Evolutionary conservation across 305 asterid species (phyloP), one percentile per base, ranked within the genome.

Genomic region (Fraxinus sp.): DNA sequence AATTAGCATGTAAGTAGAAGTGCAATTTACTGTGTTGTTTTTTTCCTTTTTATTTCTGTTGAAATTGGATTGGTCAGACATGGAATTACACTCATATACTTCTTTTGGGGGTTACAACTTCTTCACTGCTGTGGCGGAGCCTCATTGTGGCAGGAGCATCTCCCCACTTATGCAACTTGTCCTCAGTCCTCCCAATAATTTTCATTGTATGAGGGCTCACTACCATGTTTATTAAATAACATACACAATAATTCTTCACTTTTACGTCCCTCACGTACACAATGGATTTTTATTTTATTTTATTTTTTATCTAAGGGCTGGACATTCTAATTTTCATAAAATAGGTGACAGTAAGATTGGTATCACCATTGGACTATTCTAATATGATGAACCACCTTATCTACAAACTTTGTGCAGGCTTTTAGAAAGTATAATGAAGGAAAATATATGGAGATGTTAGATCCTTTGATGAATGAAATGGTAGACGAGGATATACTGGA

Each of bases 361-460:
- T 2, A 20, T 20, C 28, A 59, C 70, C 70, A 20, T 59, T 62
- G 71, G 71, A 20, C 30, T 20, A 62, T 62, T 62, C 14, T 62
- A 62, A 20, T 62, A 22, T 22, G 32, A 22, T 62, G 32, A 62
- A 62, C 32, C 32, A 62, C 14, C 71, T 20, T 18, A 22, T 62
- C 71, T 22, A 62, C 13, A 20, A 59, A 59, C 14, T 59, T 59
- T 32, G 36, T 87, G 90, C 95, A 97, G 99, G 99, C 90, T 78
- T 93, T 94, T 35, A 82, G 82, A 71, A 97, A 92, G 55, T 97
- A 88, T 82, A 90, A 80, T 0, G 92, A 93, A 87, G 91, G 92
- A 46, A 87, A 84, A 37, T 70, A 80, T 3, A 3, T 7, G 85
- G 98, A 91, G 86, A 82, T 93, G 97, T 44, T 94, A 70, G 99